Conservation (phyloP, 208 protist genomes). For the Phytomonas serpens region DNA sequence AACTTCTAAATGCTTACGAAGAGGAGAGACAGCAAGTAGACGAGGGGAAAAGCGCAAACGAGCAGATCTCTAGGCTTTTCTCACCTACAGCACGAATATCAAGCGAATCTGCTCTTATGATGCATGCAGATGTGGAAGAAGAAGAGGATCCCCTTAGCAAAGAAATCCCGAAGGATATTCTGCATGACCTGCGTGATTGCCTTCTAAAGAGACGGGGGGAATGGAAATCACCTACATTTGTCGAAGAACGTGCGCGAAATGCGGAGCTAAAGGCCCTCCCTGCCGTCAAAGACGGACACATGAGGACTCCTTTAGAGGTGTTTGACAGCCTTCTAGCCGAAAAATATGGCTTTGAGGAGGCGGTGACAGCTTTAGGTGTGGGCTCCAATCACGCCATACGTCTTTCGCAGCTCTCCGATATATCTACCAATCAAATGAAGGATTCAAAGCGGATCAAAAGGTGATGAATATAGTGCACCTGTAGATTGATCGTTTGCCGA, state of each 20-base stretch:
- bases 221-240: slow-evolving; percentile 35
- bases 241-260: slow-evolving; percentile 32
- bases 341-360: slow-evolving; percentile 39
- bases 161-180: slow-evolving; percentile 36
- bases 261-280: slow-evolving; percentile 33
- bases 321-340: slow-evolving; percentile 62
- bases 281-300: slow-evolving; percentile 43
- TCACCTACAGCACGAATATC: neutral
- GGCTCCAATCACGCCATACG: slow-evolving; percentile 5
- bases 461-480: neutral
- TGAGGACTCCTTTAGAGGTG: slow-evolving; percentile 72
- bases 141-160: slow-evolving; percentile 68
- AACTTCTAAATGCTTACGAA: slow-evolving; percentile 46
- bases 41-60: neutral
- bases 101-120: neutral
- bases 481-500: neutral
- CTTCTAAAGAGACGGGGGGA: slow-evolving; percentile 32
- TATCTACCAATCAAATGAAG: neutral
- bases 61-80: neutral
- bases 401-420: slow-evolving; percentile 11
- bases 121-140: slow-evolving; percentile 17
- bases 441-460: slow-evolving; percentile 14
- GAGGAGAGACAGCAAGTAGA: slow-evolving; percentile 44
- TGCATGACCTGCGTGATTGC: slow-evolving; percentile 43
- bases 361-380: slow-evolving; percentile 11